Evolutionary conservation across 2,329 filamentous ascomycete genomes (phyloP).

Genomic region (Fusarium buharicum): DNA sequence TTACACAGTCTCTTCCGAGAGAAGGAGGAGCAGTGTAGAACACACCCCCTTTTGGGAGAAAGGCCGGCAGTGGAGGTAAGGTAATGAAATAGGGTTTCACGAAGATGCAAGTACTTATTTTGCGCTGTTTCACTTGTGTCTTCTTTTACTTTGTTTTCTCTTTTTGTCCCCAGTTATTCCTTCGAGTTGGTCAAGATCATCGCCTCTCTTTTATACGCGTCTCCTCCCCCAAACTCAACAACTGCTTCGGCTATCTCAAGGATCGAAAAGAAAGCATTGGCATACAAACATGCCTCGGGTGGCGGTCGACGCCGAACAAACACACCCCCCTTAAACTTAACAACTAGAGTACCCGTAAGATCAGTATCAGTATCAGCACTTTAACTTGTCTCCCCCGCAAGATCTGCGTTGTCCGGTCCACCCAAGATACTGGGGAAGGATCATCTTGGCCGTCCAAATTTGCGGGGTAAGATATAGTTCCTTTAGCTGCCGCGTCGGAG

Average conservation of each 20-base stretch:
- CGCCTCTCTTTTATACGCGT: slow-evolving; percentile 16
- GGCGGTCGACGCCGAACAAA: slow-evolving; percentile 30
- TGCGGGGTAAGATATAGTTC: slow-evolving; percentile 40
- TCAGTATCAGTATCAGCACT: slow-evolving; percentile 9
- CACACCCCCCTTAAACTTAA: slow-evolving; percentile 6
- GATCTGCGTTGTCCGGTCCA: slow-evolving; percentile 35
- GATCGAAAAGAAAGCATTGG: neutral
- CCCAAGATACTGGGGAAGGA: slow-evolving; percentile 27
- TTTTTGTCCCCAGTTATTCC: slow-evolving; percentile 26
- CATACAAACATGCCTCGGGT: slow-evolving; percentile 40
- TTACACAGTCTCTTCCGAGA: slow-evolving; percentile 24
- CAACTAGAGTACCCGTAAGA: neutral
- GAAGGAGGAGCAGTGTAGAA: slow-evolving; percentile 8
- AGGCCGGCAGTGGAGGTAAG: neutral
- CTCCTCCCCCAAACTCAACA: neutral
- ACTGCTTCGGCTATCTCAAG: neutral
- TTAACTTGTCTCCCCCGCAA: slow-evolving; percentile 36
- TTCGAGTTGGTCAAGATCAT: slow-evolving; percentile 17
- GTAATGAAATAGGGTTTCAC: slow-evolving; percentile 12
- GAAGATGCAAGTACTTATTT: slow-evolving; percentile 15
- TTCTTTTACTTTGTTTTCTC: neutral
- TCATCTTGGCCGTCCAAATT: slow-evolving; percentile 37
- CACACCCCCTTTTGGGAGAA: slow-evolving; percentile 21
- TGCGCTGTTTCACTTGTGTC: slow-evolving; percentile 18
- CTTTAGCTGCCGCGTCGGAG: slow-evolving; percentile 36